Base-by-base conservation (phyloP, 331 rosid genomes). In the Prunus yedoensis region DNA sequence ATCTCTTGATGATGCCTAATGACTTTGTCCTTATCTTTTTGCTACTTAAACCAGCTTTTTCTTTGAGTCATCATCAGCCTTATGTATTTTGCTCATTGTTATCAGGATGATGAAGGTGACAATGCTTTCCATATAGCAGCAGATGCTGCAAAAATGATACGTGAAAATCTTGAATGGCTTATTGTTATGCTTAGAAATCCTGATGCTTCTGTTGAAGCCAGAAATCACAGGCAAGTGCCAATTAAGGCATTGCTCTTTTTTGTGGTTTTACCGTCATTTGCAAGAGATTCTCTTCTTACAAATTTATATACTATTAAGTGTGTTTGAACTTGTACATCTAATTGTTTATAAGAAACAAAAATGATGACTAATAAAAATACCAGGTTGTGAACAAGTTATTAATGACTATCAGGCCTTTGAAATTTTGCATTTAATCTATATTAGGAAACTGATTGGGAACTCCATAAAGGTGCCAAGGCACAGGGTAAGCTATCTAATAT, bases 141-240 rank as follows among this genome's bases (percentile, higher is more conserved):
- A 45, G 97, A 95, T 74, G 91, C 99, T 38, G 91, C 97, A 56
- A 95, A 80, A 87, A 95, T 92, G 99, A 89, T 92, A 65, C 97
- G 97, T 70, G 99, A 95, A 84, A 95, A 95, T 88, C 90, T 95
- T 79, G 93, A 85, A 38, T 95, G 99, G 97, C 97, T 95, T 73
- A 85, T 95, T 85, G 83, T 84, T 63, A 92, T 95, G 99, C 96
- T 95, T 74, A 78, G 38, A 80, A 90, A 90, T 76, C 83, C 93
- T 5, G 86, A 95, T 88, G 97, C 97, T 83, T 91, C 90, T 74
- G 86, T 92, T 68, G 97, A 92, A 80, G 92, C 88, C 68, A 89
- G 97, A 85, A 95, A 92, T 85, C 97, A 90, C 91, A 90, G 97
- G 99, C 85, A 85, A 82, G 89, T 78, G 52, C 79, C 79, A 41